phyloP scores from a whole-genome alignment of 208 protist genomes.

The Histomonas meleagridis region DNA sequence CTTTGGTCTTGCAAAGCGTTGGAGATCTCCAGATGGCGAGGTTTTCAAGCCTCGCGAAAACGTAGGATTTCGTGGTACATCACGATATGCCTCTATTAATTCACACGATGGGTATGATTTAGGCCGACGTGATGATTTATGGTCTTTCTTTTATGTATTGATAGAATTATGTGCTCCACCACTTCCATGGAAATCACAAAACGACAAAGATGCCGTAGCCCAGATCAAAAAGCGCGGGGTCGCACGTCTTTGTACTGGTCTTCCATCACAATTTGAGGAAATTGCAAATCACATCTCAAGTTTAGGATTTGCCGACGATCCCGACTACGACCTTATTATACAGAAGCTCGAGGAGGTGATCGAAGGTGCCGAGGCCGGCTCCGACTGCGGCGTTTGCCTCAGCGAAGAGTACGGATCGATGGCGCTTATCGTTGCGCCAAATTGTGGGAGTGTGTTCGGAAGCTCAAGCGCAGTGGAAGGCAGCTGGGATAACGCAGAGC shows the following conservation, averaged over 20 bases:
- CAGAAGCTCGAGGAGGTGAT: no score
- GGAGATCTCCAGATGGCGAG: background rate
- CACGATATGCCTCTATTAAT: background rate
- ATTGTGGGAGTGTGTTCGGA: background rate
- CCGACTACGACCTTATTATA: background rate
- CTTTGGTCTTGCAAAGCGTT: background rate
- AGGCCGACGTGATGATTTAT: background rate
- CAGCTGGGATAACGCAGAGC: no score
- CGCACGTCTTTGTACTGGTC: background rate
- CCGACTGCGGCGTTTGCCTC: background rate
- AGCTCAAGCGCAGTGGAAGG: background rate
- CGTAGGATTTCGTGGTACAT: background rate
- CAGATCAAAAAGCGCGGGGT: background rate
- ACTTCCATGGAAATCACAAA: background rate
- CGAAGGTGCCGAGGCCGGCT: no score
- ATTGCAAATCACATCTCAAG: background rate
- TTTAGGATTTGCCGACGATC: background rate
- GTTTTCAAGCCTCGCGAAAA: background rate
- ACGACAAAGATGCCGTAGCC: background rate
- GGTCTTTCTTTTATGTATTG: background rate
- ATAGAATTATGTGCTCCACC: background rate
- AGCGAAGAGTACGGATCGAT: background rate
- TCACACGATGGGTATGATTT: background rate
- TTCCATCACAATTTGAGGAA: background rate
- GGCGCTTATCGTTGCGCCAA: slow-evolving; percentile 8